Evolutionary conservation across 1,284 basidiomycete species (phyloP).

Genomic region (Puccinia coronata): DNA sequence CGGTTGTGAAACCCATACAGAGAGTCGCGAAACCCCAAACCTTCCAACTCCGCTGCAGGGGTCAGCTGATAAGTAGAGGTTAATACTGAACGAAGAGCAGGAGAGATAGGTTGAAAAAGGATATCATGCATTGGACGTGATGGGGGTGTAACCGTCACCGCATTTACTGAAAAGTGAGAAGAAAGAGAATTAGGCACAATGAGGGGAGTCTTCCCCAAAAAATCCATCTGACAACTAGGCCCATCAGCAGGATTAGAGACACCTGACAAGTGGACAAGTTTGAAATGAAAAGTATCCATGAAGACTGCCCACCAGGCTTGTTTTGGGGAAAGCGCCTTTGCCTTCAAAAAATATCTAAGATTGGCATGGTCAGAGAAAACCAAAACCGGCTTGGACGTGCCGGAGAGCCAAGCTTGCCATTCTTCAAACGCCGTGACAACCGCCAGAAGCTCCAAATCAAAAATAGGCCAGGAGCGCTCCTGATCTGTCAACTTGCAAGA

Average conservation of each 20-base stretch:
- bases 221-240: background rate
- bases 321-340: background rate
- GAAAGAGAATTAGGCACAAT: background rate
- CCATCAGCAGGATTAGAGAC: conserved; percentile 1
- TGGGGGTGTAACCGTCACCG: background rate
- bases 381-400: background rate
- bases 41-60: background rate
- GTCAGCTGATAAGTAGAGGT: background rate
- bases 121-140: background rate
- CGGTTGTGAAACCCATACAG: background rate
- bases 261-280: conserved; percentile 5
- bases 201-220: background rate
- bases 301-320: conserved; percentile 24
- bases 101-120: background rate
- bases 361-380: conserved; percentile 46
- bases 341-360: conserved; percentile 5
- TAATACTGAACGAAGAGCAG: background rate
- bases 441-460: conserved; percentile 11
- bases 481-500: background rate
- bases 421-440: conserved; percentile 22
- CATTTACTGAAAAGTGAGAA: background rate
- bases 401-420: conserved; percentile 30
- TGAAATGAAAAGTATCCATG: conserved; percentile 13
- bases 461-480: conserved; percentile 1
- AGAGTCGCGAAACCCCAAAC: background rate